These are phyloP conservation scores for Articulospora tetracladia DNA, from an alignment of 495 filamentous ascomycete species.

Conservation along the genomic window DNA sequence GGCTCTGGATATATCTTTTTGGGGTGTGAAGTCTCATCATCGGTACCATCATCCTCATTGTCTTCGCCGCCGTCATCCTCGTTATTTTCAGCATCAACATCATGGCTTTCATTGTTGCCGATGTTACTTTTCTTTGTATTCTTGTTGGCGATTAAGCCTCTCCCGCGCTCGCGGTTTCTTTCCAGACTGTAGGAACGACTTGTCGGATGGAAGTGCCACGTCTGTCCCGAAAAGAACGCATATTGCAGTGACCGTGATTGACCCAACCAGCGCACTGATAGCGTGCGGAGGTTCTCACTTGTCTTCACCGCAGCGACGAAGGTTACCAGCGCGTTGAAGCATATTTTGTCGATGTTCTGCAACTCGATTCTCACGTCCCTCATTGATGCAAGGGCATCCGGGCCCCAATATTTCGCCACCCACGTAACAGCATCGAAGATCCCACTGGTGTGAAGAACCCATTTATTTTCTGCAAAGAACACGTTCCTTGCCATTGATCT, in stretches of 20 bases:
- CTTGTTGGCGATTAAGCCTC: neutral
- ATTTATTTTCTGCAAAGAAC: neutral
- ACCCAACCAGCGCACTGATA: neutral
- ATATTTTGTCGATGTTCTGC: neutral
- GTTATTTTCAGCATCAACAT: neutral
- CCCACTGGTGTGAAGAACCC: neutral
- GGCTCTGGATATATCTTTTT: neutral
- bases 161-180: neutral
- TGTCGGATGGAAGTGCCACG: neutral
- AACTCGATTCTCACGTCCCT: neutral
- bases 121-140: neutral
- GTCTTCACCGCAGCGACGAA: neutral
- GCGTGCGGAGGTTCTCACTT: neutral
- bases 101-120: neutral
- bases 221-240: neutral
- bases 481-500: neutral
- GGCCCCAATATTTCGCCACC: neutral
- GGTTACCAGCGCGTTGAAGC: neutral
- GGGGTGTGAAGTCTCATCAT: too few species aligned
- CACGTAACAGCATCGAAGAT: neutral
- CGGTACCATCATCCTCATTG: neutral
- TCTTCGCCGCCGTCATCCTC: neutral
- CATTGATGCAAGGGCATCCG: neutral
- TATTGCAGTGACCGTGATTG: neutral
- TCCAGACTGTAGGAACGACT: neutral